Base-by-base conservation (phyloP, 176 grass and related monocot species). In the Microstegium vimineum region DNA sequence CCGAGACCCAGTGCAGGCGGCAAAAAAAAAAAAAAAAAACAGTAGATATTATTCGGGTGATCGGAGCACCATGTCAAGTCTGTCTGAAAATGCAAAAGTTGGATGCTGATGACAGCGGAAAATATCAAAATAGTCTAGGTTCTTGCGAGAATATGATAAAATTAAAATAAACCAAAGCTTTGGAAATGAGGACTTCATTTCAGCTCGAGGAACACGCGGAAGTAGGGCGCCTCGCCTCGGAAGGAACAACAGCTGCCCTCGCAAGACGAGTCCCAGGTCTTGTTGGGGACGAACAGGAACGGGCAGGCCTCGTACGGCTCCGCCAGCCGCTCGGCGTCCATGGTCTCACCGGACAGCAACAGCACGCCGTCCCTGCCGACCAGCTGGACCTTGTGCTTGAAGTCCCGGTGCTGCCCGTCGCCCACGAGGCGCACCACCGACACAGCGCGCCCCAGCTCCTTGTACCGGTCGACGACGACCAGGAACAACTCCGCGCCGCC, bases 221-320 rank as follows among this genome's bases (percentile, higher is more conserved):
- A 18, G 26, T 32, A 25, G n/a, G n/a, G n/a, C n/a, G n/a, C n/a
- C n/a, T n/a, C n/a, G n/a, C n/a, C 23, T 12, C 35, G 30, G 16
- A 1, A 5, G 35, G n/a, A n/a, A n/a, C n/a, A n/a, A n/a, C n/a
- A n/a, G n/a, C n/a, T n/a, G n/a, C n/a, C n/a, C n/a, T n/a, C n/a
- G n/a, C n/a, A n/a, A n/a, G n/a, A n/a, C n/a, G n/a, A 18, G 37
- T 78, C 16, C 75, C 75, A 78, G 37, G 18, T 30, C 37, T 60
- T 26, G 9, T 78, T 27, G 9, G 75, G 75, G 25, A 78, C 75
- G 59, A 64, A 78, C 37, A 78, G 37, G 75, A 78, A 78, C 61
- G 75, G 59, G 16, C 8, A 45, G 9, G 75, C 37, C 2, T 43
- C 4, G 38, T 78, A 78, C 25, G 59, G 59, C 75, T 1, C 31